Evolutionary conservation across 495 filamentous ascomycete genomes (phyloP).

Genomic region (Tuber calosporum): DNA sequence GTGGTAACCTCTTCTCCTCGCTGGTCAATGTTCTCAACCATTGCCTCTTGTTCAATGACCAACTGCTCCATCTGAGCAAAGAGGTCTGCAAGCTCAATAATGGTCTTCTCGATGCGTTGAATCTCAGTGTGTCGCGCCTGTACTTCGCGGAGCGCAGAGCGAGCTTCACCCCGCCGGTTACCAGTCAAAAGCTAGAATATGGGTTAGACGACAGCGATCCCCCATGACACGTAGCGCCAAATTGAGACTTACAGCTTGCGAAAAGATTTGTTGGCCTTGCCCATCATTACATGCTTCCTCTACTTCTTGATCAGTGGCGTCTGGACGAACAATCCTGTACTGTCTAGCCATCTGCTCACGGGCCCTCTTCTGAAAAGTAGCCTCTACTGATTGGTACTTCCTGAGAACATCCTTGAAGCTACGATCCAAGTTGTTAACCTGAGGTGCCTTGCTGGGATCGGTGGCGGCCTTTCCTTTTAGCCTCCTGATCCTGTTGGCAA

Average conservation of each 20-base stretch:
- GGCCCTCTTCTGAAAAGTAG: conserved; percentile 66
- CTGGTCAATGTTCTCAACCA: conserved; percentile 69
- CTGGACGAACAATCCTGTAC: conserved; percentile 79
- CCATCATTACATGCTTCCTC: conserved; percentile 66
- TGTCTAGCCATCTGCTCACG: conserved; percentile 76
- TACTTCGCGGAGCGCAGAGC: conserved; percentile 66
- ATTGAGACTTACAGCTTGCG: conserved; percentile 61
- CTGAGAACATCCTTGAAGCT: conserved; percentile 70
- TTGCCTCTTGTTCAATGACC: conserved; percentile 72
- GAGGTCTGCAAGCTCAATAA: conserved; percentile 74
- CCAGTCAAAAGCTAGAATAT: conserved; percentile 50
- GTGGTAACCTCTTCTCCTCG: conserved; percentile 69
- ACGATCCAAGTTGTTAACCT: conserved; percentile 72
- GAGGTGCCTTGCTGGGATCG: conserved; percentile 60
- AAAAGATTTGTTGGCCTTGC: conserved; percentile 63
- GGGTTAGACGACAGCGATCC: conserved; percentile 19
- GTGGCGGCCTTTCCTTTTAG: conserved; percentile 74
- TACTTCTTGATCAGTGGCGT: conserved; percentile 74
- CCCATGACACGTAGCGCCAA: neutral
- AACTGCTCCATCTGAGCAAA: conserved; percentile 79
- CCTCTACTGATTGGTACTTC: conserved; percentile 69
- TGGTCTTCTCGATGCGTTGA: conserved; percentile 79
- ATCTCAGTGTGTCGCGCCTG: conserved; percentile 79
- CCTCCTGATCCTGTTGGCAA: conserved; percentile 65
- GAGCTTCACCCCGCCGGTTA: conserved; percentile 71